Percentiles rank a stretch among this genome's conserved stretches.
phyloP scores from a whole-genome alignment of 139 green algal genomes.

The Micractinium sp. region DNA sequence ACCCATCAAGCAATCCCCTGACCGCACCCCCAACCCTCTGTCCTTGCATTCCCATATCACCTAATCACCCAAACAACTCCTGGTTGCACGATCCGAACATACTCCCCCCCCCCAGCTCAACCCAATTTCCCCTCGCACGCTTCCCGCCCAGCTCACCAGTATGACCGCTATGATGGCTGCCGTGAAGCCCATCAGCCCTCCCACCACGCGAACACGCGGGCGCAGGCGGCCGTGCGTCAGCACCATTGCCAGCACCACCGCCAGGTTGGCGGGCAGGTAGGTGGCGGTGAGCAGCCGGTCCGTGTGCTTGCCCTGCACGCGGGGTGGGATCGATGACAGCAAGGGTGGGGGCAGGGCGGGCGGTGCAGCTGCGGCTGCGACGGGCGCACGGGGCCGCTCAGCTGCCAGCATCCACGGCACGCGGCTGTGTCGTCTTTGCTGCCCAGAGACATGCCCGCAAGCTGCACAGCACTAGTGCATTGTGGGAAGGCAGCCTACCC shows the following conservation, averaged over 20 bases:
- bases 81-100: too few species aligned
- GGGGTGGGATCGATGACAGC: background rate
- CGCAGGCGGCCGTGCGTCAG: slow-evolving; percentile 20
- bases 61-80: too few species aligned
- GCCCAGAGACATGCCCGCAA: background rate
- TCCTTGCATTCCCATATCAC: too few species aligned
- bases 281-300: slow-evolving; percentile 77
- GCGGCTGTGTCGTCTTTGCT: slow-evolving; percentile 43
- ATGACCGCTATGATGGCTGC: slow-evolving; percentile 55
- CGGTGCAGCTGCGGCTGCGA: too few species aligned
- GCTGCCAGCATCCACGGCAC: too few species aligned
- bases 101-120: background rate
- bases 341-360: too few species aligned
- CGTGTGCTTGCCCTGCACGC: slow-evolving; percentile 58
- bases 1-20: too few species aligned
- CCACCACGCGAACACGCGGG: slow-evolving; percentile 43
- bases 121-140: slow-evolving; percentile 44
- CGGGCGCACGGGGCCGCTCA: too few species aligned
- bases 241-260: slow-evolving; percentile 47
- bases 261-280: slow-evolving; percentile 72
- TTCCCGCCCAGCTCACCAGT: slow-evolving; percentile 20
- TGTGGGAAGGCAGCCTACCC: too few species aligned
- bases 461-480: too few species aligned
- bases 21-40: too few species aligned
- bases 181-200: slow-evolving; percentile 60